Base-by-base conservation (phyloP, 352 stramenopile species). In the Plasmopara muralis region DNA sequence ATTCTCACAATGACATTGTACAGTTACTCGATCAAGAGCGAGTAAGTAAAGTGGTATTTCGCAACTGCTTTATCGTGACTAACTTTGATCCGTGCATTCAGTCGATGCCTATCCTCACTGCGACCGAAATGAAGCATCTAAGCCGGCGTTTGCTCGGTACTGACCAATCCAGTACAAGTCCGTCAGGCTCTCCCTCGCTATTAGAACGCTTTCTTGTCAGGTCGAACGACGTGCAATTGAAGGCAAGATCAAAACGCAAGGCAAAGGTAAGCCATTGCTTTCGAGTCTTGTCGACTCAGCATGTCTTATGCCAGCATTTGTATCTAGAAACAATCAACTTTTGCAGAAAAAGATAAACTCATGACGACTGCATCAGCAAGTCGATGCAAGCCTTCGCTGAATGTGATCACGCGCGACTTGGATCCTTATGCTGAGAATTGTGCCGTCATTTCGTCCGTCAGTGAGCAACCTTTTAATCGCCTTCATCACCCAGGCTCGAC, bases 401-500 rank as follows among this genome's bases (percentile, higher is more conserved):
- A 77, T 31, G 60, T 84, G 40, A 64, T 80, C 55, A 77, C 60
- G 2, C 55, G 9, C 50, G 59, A 70, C 44, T 64, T 67, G 16
- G 35, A 34, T 14, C 18, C 39, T 29, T 30, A 34, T 48, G 42
- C 13, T 38, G 50, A 20, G 16, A 46, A 42, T 20, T 20, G 16
- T 2, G 60, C 57, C 33, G 48, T 38, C n/a, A 44, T 25, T 25
- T 3, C 49, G 25, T 42, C 47, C n/a, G 33, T 41, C 15, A 54
- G 34, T 8, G 33, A 35, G 5, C 43, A 57, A 39, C 67, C 67
- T 9, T 87, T 64, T 60, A 90, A 85, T 59, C 62, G 65, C 13
- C 52, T 83, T 30, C 69, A 81, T n/a, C 71, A 80, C 40, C 77
- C 74, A 12, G 76, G 76, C 4, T 83, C 73, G 47, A 87, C 77